Evolutionary conservation across 768 basidiomycete species (phyloP).

Genomic region (Rhizopogon vesiculosus): DNA sequence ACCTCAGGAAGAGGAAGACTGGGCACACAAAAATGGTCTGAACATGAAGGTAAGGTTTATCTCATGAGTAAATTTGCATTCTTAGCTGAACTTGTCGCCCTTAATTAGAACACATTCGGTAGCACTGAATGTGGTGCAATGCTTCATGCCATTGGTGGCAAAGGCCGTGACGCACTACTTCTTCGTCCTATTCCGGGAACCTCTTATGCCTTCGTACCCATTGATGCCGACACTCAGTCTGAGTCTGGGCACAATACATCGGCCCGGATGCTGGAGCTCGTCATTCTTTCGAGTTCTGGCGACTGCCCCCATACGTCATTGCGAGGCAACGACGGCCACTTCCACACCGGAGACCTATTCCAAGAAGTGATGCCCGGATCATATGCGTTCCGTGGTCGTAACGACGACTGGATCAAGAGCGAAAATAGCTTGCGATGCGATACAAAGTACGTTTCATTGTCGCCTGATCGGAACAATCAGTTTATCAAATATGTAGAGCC

Average conservation of each 20-base stretch:
- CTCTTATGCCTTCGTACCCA: constrained; percentile 63
- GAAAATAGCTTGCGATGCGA: constrained; percentile 77
- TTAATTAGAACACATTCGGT: constrained; percentile 66
- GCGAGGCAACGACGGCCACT: constrained; percentile 59
- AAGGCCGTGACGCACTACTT: constrained; percentile 44
- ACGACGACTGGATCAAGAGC: constrained; percentile 86
- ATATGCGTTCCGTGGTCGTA: constrained; percentile 65
- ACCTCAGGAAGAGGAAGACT: constrained; percentile 64
- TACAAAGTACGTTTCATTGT: constrained; percentile 44
- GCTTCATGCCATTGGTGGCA: constrained; percentile 54
- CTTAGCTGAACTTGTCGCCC: constrained; percentile 13
- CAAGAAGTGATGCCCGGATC: constrained; percentile 51
- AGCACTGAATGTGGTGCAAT: constrained; percentile 78
- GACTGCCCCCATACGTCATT: constrained; percentile 65
- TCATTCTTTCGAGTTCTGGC: constrained; percentile 60
- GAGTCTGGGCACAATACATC: constrained; percentile 50
- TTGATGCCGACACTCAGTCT: constrained; percentile 32
- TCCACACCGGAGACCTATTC: constrained; percentile 83
- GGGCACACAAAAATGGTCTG: constrained; percentile 61
- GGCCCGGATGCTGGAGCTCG: constrained; percentile 57
- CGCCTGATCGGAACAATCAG: background rate
- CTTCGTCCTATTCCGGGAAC: constrained; percentile 59
- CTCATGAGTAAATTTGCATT: constrained; percentile 5
- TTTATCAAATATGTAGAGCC: constrained; percentile 34
- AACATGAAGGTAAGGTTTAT: constrained; percentile 49